Conservation (phyloP, 148 eudicot species). For the Fagopyrum tataricum region DNA sequence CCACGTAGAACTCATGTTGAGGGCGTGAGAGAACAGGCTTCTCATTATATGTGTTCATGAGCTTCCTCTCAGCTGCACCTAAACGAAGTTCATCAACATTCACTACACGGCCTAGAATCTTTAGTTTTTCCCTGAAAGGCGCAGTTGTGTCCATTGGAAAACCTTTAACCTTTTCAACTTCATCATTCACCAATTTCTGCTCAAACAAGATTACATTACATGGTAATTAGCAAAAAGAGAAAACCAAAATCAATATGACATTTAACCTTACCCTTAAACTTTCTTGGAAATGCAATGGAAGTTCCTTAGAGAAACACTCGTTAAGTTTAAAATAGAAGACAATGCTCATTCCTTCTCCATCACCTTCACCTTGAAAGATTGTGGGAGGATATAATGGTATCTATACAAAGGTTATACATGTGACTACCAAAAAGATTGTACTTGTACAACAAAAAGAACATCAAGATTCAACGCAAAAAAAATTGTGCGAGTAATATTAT, state of each 20-base stretch:
- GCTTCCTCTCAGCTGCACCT: slow-evolving; percentile 78
- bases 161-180: slow-evolving; percentile 80
- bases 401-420: slow-evolving; percentile 20
- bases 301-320: slow-evolving; percentile 65
- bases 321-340: slow-evolving; percentile 84
- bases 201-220: neutral
- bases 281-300: slow-evolving; percentile 68
- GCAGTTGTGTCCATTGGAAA: slow-evolving; percentile 59
- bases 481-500: too few species aligned
- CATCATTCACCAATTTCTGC: slow-evolving; percentile 73
- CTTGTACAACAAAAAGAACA: neutral
- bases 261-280: slow-evolving; percentile 55
- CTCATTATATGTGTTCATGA: slow-evolving; percentile 86
- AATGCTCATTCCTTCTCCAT: slow-evolving; percentile 85
- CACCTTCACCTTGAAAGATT: slow-evolving; percentile 72
- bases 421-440: neutral
- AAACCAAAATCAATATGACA: neutral
- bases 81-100: slow-evolving; percentile 81
- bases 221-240: neutral
- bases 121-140: slow-evolving; percentile 87
- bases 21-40: slow-evolving; percentile 98
- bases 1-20: slow-evolving; percentile 84
- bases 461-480: neutral
- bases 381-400: slow-evolving; percentile 78
- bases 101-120: slow-evolving; percentile 83